A percentile compares a stretch with the other conserved stretches of the same genome.
phyloP scores from a whole-genome alignment of 192 early-diverging fungal genomes.

The Entomortierella beljakovae region DNA sequence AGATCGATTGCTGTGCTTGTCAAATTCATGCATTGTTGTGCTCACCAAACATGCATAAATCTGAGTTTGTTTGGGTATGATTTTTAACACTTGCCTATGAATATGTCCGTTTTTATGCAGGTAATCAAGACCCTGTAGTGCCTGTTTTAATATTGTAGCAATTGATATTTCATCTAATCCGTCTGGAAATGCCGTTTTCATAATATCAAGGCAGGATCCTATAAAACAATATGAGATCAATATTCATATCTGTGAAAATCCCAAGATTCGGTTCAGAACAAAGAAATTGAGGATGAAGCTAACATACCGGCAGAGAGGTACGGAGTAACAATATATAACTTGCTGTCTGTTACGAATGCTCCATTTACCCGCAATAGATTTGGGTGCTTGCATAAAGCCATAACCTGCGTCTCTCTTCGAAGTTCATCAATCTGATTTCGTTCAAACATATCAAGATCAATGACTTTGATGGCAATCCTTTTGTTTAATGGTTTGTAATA shows the following conservation, averaged over 20 bases:
- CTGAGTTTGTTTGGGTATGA: background rate
- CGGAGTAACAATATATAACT: conserved; percentile 89
- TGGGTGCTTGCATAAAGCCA: conserved; percentile 88
- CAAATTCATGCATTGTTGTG: background rate
- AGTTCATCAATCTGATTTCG: conserved; percentile 93
- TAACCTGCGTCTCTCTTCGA: conserved; percentile 86
- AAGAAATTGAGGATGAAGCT: no score
- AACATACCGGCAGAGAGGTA: conserved; percentile 73
- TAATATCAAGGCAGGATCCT: conserved; percentile 90
- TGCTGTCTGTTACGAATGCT: conserved; percentile 84
- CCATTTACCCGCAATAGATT: conserved; percentile 87
- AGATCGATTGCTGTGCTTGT: background rate
- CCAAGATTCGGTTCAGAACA: no score
- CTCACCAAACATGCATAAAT: background rate
- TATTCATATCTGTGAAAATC: no score
- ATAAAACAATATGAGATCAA: no score
- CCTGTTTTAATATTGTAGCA: conserved; percentile 84
- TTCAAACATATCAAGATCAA: conserved; percentile 92
- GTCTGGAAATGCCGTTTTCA: conserved; percentile 84
- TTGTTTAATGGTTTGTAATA: conserved; percentile 77
- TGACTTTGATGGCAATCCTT: conserved; percentile 83
- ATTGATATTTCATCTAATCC: conserved; percentile 86
- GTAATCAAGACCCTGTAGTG: conserved; percentile 72
- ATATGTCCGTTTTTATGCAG: conserved; percentile 76
- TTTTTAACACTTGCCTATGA: conserved; percentile 54